Conservation (phyloP, 192 early-diverging fungal species). For the Coemansia sp. region DNA sequence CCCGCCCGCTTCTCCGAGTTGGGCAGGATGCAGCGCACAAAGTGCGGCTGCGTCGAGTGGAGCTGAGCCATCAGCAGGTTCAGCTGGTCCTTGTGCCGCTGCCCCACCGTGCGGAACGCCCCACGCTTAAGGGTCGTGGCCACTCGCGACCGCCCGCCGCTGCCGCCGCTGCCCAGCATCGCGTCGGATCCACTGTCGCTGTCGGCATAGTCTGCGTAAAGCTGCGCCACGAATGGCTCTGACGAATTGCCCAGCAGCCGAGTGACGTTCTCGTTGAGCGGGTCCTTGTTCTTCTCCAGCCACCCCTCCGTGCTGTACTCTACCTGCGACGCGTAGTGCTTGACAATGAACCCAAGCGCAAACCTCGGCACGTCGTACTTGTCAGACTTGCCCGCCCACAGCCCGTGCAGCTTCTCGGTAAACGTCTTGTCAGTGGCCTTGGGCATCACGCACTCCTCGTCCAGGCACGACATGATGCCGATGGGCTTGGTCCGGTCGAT, state of each 20-base stretch:
- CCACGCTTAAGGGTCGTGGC: conserved; percentile 67
- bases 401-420: conserved; percentile 81
- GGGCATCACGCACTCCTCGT: conserved; percentile 99
- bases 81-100: conserved; percentile 94
- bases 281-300: conserved; percentile 99
- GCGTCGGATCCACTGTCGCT: conserved; percentile 31
- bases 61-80: conserved; percentile 85
- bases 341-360: conserved; percentile 82
- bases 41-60: conserved; percentile 90
- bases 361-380: conserved; percentile 89
- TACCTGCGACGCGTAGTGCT: conserved; percentile 95
- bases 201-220: conserved; percentile 81
- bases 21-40: conserved; percentile 97
- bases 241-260: conserved; percentile 78
- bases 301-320: conserved; percentile 89
- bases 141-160: conserved; percentile 17
- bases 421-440: conserved; percentile 94
- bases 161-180: not conserved
- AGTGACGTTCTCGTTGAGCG: conserved; percentile 92
- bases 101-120: conserved; percentile 90
- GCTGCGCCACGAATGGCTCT: conserved; percentile 71
- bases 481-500: conserved; percentile 98
- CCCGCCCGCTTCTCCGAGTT: conserved; percentile 89
- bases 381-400: conserved; percentile 84
- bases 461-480: conserved; percentile 92